Evolutionary conservation across 345 rosid genomes (phyloP).

Genomic region (Ricinus communis): DNA sequence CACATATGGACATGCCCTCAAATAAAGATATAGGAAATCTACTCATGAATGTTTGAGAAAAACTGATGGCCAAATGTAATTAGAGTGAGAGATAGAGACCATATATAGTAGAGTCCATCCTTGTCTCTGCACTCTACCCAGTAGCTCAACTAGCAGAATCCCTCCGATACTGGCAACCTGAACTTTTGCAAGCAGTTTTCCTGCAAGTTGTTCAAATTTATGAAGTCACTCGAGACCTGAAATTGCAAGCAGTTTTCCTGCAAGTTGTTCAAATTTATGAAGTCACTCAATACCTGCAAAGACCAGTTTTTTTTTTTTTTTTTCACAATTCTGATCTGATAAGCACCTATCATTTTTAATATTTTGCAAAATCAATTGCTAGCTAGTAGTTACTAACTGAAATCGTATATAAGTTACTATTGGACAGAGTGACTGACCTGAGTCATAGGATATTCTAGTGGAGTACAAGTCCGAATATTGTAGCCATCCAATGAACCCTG

Average conservation of each 20-base stretch:
- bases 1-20: not conserved
- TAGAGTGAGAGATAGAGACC: constrained; percentile 43
- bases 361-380: no score
- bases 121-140: constrained; percentile 88
- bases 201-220: constrained; percentile 40
- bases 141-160: constrained; percentile 67
- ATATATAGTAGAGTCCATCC: constrained; percentile 80
- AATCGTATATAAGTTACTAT: not conserved
- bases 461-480: constrained; percentile 74
- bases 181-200: constrained; percentile 72
- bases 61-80: not conserved
- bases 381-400: no score
- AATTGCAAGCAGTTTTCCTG: no score
- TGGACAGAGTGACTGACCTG: constrained; percentile 46
- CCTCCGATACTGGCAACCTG: constrained; percentile 87
- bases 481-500: constrained; percentile 28
- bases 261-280: no score
- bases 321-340: no score
- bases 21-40: not conserved
- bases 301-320: no score
- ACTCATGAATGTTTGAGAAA: not conserved
- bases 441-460: constrained; percentile 79
- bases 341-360: no score
- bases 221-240: not conserved
- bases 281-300: no score